A percentile compares a stretch with the other conserved stretches of the same genome.
These are phyloP conservation scores for Anthracocystis setariae DNA, from an alignment of 1,284 basidiomycete genomes.

Conservation along the genomic window DNA sequence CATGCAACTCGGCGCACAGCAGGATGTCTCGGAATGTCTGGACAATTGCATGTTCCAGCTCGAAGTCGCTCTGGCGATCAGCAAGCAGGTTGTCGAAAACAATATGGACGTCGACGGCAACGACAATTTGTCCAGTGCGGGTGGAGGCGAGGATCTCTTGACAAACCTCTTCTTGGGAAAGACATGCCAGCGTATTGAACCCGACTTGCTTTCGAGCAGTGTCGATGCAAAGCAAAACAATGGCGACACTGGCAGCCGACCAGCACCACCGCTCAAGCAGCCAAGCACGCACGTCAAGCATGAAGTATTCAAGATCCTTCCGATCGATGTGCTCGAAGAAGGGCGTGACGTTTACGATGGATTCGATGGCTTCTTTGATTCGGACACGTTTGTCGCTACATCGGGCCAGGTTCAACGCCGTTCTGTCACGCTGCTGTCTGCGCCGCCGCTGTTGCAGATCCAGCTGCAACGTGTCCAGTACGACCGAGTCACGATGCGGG, in stretches of 20 bases:
- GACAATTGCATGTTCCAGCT: conserved; percentile 99
- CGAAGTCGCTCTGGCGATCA: conserved; percentile 82
- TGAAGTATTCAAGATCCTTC: conserved; percentile 90
- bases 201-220: conserved; percentile 11
- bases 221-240: conserved; percentile 1
- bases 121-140: background rate
- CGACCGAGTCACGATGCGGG: conserved; percentile 84
- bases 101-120: conserved; percentile 38
- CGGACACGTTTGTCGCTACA: conserved; percentile 79
- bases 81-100: conserved; percentile 10
- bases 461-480: conserved; percentile 97
- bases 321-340: conserved; percentile 87
- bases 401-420: conserved; percentile 86
- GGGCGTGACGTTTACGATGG: conserved; percentile 93
- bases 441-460: conserved; percentile 91
- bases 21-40: conserved; percentile 98
- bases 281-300: conserved; percentile 79
- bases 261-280: conserved; percentile 29
- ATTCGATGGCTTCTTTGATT: conserved; percentile 89
- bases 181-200: conserved; percentile 58
- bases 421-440: conserved; percentile 84
- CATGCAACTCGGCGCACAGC: conserved; percentile 80
- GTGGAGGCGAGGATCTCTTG: conserved; percentile 32
- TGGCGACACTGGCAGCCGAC: conserved; percentile 5
- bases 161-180: conserved; percentile 55